Evolutionary conservation across 331 rosid genomes (phyloP), one percentile per base, ranked within the genome.

Genomic region (Erythrophleum ivorense): DNA sequence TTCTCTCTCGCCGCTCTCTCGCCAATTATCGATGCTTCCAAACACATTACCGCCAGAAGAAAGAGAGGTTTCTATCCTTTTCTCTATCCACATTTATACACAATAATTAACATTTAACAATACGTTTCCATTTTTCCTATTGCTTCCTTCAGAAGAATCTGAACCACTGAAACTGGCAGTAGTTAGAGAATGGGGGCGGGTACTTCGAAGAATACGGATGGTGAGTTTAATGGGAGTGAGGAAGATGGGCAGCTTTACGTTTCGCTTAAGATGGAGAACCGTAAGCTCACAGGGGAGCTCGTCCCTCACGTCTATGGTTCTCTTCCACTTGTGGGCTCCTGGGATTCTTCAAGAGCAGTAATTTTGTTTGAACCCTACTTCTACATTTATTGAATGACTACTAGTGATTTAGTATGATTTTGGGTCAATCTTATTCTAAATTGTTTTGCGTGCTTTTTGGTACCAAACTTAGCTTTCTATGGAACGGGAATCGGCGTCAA

Each of bases 191-290:
- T 73, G 69, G 80, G 75, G 83, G 59, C 12, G 84, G 85, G 21
- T 89, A 9, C 83, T 81, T n/a, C 89, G 79, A 18, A 80, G 80
- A 83, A 7, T 87, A 76, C 40, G 91, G 97, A 92, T 10, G 71
- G 71, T 7, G 71, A 63, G 45, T 63, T 63, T 38, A 63, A 33
- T 33, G 69, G 36, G 5, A 63, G 21, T 14, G 43, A 63, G 6
- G 69, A 63, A 63, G 69, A 36, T 16, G 88, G 88, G 15, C 95
- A 93, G 84, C 97, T 96, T 58, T 91, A 93, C 43, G 90, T 96
- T 43, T 96, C 98, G 0, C 57, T 96, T 41, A 94, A 94, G 90
- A 91, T 96, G 97, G 99, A 93, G 91, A 90, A 92, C 48, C 88
- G 80, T 83, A 91, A 86, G 77, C 90, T 91, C 80, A 80, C 86